A percentile compares a stretch with the other conserved stretches of the same genome.
These are phyloP conservation scores for Cymbidium sinense DNA, from an alignment of 106 monocot species.

Conservation along the genomic window DNA sequence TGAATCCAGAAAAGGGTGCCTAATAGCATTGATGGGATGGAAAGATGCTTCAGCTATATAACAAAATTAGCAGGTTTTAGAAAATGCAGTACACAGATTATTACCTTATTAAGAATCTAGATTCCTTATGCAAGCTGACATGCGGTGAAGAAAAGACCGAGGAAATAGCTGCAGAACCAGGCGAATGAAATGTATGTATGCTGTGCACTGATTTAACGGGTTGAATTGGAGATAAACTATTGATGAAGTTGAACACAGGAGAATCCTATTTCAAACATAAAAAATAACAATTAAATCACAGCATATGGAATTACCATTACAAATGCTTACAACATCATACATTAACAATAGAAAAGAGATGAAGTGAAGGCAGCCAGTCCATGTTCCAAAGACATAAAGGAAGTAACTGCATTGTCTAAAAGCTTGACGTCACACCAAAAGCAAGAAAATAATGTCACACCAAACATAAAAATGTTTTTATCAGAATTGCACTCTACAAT, in stretches of 20 bases:
- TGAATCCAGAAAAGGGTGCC: slow-evolving; percentile 43
- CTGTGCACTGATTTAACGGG: slow-evolving; percentile 53
- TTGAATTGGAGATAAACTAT: slow-evolving; percentile 74
- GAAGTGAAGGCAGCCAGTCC: background rate
- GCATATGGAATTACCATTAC: background rate
- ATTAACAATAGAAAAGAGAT: background rate
- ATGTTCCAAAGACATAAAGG: background rate
- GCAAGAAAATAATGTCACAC: background rate
- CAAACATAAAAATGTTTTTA: background rate
- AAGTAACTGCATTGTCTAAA: background rate
- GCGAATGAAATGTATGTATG: slow-evolving; percentile 43
- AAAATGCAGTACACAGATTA: background rate
- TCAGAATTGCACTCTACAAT: too few relatives aligned
- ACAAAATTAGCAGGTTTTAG: background rate
- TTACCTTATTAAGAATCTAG: slow-evolving; percentile 38
- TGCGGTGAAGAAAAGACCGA: slow-evolving; percentile 78
- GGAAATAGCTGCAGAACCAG: slow-evolving; percentile 44
- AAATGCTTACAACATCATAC: background rate
- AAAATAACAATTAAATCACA: background rate
- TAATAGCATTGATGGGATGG: background rate
- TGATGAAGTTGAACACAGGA: slow-evolving; percentile 70
- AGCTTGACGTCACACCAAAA: background rate
- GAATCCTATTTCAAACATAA: slow-evolving; percentile 55
- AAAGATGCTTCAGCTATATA: background rate
- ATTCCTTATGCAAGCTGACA: slow-evolving; percentile 42